These are phyloP conservation scores for Dacryopinax primogenitus DNA, from an alignment of 768 basidiomycete genomes.

Conservation along the genomic window DNA sequence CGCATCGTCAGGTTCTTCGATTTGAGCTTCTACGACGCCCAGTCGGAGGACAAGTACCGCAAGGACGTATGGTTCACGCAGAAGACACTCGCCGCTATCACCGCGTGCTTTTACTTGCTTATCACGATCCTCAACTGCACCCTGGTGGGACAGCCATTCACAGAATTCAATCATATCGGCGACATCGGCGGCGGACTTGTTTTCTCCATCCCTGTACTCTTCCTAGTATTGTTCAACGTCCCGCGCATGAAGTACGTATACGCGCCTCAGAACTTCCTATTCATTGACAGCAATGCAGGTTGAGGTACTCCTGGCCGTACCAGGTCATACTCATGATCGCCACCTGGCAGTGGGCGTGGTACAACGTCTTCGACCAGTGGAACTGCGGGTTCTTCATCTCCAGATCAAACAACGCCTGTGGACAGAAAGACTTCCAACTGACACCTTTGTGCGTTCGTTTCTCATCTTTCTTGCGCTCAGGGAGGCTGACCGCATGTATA, in stretches of 20 bases:
- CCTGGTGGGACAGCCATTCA: constrained; percentile 36
- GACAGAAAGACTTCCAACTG: constrained; percentile 24
- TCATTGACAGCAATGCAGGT: not conserved
- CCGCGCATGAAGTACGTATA: constrained; percentile 23
- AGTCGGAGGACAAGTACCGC: constrained; percentile 38
- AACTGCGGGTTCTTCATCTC: constrained; percentile 19
- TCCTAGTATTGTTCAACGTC: not conserved
- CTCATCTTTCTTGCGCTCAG: too few species aligned
- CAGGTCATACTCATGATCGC: not conserved
- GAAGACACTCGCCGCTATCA: constrained; percentile 47
- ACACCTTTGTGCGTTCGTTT: constrained; percentile 15
- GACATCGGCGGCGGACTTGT: constrained; percentile 38
- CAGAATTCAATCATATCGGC: constrained; percentile 46
- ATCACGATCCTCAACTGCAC: constrained; percentile 56
- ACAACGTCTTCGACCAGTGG: constrained; percentile 14
- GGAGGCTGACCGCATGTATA: not conserved
- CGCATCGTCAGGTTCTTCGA: constrained; percentile 44
- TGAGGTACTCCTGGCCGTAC: not conserved
- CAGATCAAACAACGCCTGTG: constrained; percentile 18
- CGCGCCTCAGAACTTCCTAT: not conserved
- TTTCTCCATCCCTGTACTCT: constrained; percentile 14
- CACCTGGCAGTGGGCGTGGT: constrained; percentile 18
- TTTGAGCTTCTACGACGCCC: constrained; percentile 47
- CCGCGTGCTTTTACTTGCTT: constrained; percentile 47
- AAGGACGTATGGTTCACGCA: constrained; percentile 59